These are phyloP conservation scores for Pythium sp. DNA, from an alignment of 352 stramenopile genomes.

Conservation along the genomic window DNA sequence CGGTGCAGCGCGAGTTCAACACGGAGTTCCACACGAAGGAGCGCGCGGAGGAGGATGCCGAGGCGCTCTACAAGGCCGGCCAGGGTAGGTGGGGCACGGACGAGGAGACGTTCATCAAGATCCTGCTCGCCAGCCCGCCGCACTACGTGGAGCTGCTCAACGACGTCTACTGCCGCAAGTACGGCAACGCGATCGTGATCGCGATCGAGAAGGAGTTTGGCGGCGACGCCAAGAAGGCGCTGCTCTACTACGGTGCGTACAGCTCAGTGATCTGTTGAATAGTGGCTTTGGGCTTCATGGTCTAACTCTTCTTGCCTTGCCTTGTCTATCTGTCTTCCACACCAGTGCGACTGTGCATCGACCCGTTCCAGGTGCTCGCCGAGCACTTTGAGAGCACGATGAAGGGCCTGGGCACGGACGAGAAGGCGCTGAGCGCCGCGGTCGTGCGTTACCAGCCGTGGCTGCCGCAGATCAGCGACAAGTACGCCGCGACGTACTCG, in stretches of 20 bases:
- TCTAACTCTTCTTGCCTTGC: background rate
- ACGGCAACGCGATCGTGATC: slow-evolving; percentile 52
- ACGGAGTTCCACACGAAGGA: slow-evolving; percentile 52
- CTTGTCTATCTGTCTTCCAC: background rate
- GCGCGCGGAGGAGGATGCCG: slow-evolving; percentile 49
- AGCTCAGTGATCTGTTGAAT: too few relatives aligned
- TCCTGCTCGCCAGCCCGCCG: slow-evolving; percentile 56
- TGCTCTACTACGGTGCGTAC: slow-evolving; percentile 61
- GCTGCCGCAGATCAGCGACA: slow-evolving; percentile 31
- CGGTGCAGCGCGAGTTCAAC: slow-evolving; percentile 34
- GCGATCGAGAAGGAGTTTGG: slow-evolving; percentile 69
- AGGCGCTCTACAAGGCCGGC: slow-evolving; percentile 66
- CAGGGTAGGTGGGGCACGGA: slow-evolving; percentile 76
- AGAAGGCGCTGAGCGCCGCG: slow-evolving; percentile 50
- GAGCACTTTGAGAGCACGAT: slow-evolving; percentile 61
- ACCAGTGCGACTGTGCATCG: slow-evolving; percentile 47
- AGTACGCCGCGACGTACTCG: slow-evolving; percentile 46
- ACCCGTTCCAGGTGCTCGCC: slow-evolving; percentile 44
- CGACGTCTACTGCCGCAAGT: slow-evolving; percentile 66
- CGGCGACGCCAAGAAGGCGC: slow-evolving; percentile 50
- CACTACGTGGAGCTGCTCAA: slow-evolving; percentile 60
- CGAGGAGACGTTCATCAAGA: slow-evolving; percentile 58
- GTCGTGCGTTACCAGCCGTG: slow-evolving; percentile 56
- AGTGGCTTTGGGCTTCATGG: too few relatives aligned
- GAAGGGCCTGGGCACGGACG: slow-evolving; percentile 54